These are phyloP conservation scores for Zygoascus hellenicus DNA, from an alignment of 1,139 yeast species.

Conservation along the genomic window DNA sequence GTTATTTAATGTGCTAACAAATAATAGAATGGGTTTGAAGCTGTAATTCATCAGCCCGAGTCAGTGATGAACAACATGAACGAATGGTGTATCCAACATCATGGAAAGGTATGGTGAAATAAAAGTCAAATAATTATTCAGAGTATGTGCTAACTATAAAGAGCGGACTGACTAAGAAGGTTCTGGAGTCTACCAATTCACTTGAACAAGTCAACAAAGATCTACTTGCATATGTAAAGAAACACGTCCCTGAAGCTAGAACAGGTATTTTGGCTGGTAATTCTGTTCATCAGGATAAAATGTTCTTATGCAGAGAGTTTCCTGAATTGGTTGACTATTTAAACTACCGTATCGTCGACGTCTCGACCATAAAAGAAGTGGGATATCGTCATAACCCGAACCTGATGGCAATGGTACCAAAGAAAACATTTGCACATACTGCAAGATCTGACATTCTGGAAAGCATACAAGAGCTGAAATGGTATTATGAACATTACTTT, in stretches of 20 bases:
- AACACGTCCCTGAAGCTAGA: slow-evolving; percentile 47
- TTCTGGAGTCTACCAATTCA: slow-evolving; percentile 51
- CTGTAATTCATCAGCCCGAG: slow-evolving; percentile 68
- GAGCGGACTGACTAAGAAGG: slow-evolving; percentile 73
- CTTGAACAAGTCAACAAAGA: slow-evolving; percentile 57
- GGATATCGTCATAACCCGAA: slow-evolving; percentile 70
- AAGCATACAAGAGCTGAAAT: slow-evolving; percentile 74
- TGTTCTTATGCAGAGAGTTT: slow-evolving; percentile 78
- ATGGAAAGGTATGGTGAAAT: slow-evolving; percentile 42
- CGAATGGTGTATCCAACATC: slow-evolving; percentile 81
- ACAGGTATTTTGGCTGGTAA: slow-evolving; percentile 82
- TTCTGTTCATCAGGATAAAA: slow-evolving; percentile 84
- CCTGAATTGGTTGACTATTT: slow-evolving; percentile 59
- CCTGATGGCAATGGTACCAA: slow-evolving; percentile 53
- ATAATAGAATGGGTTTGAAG: slow-evolving; percentile 55
- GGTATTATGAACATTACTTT: slow-evolving; percentile 63
- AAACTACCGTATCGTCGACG: slow-evolving; percentile 85
- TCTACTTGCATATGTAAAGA: slow-evolving; percentile 54
- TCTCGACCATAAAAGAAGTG: slow-evolving; percentile 74
- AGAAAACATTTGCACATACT: slow-evolving; percentile 67
- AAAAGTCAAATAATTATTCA: not conserved
- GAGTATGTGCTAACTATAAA: slow-evolving; percentile 20
- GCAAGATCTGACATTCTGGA: slow-evolving; percentile 85
- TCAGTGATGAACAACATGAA: slow-evolving; percentile 66
- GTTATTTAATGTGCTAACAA: not conserved